Conservation (phyloP, 2,329 filamentous ascomycete species). For the Pezicula radicicola region DNA sequence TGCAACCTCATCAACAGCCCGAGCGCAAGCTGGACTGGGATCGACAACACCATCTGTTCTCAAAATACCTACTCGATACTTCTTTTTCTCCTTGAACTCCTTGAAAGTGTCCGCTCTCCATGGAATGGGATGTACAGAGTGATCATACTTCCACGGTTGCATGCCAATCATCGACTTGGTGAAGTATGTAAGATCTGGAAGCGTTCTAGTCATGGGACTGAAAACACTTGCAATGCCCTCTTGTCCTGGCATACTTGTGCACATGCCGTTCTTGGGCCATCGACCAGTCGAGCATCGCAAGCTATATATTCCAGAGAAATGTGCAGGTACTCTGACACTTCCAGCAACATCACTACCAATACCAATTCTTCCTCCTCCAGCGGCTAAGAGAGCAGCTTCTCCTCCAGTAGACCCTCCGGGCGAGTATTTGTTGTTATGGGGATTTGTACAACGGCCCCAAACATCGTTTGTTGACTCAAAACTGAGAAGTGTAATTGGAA, state of each 20-base stretch:
- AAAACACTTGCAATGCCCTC: constrained; percentile 88
- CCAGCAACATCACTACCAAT: constrained; percentile 91
- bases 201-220: constrained; percentile 85
- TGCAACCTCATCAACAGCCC: constrained; percentile 71
- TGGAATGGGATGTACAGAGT: constrained; percentile 77
- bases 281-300: constrained; percentile 83
- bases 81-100: constrained; percentile 58
- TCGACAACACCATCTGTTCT: constrained; percentile 80
- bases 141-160: constrained; percentile 87
- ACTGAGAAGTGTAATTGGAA: constrained; percentile 66
- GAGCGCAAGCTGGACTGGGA: constrained; percentile 77
- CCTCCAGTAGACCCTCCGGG: constrained; percentile 75
- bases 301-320: constrained; percentile 87
- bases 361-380: constrained; percentile 78
- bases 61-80: constrained; percentile 72
- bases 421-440: constrained; percentile 79
- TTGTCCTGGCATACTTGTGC: constrained; percentile 88
- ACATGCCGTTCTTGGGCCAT: constrained; percentile 82
- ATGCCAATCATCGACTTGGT: constrained; percentile 73
- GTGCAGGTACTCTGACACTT: constrained; percentile 80
- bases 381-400: constrained; percentile 77
- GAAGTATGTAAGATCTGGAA: constrained; percentile 83
- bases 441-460: constrained; percentile 81
- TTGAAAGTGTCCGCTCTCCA: constrained; percentile 66
- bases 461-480: constrained; percentile 51